Evolutionary conservation across 306 rosid species (phyloP).

Genomic region (Ochetophila trinervis): DNA sequence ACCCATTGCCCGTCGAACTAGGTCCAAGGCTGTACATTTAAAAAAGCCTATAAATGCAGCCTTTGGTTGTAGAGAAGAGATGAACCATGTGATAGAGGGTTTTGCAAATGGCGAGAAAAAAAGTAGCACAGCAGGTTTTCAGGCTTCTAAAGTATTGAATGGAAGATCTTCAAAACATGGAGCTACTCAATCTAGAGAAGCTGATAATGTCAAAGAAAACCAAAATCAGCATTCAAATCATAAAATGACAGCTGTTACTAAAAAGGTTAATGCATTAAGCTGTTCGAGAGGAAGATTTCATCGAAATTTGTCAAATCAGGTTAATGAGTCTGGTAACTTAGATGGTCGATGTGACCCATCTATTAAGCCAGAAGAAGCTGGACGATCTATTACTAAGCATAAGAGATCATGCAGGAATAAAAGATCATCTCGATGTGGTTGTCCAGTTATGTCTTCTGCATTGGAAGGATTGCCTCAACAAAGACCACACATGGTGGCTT

Average conservation of each 20-base stretch:
- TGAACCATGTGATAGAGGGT: slow-evolving; percentile 8
- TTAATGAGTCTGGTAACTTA: slow-evolving; percentile 30
- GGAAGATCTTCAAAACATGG: slow-evolving; percentile 32
- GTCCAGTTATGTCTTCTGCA: slow-evolving; percentile 28
- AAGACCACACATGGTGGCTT: slow-evolving; percentile 11
- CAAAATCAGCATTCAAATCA: slow-evolving; percentile 27
- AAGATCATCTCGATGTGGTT: slow-evolving; percentile 12
- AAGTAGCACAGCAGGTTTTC: slow-evolving; percentile 21
- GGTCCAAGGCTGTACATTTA: slow-evolving; percentile 33
- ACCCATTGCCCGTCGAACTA: slow-evolving; percentile 68
- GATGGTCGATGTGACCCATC: slow-evolving; percentile 35
- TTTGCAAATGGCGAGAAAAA: slow-evolving; percentile 27
- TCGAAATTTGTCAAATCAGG: slow-evolving; percentile 41
- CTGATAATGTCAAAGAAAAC: slow-evolving; percentile 25
- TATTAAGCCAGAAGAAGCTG: slow-evolving; percentile 27
- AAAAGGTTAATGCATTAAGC: slow-evolving; percentile 27
- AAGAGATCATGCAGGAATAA: slow-evolving; percentile 35
- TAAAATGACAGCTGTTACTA: slow-evolving; percentile 27
- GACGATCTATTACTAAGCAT: slow-evolving; percentile 28
- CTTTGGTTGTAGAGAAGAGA: slow-evolving; percentile 30
- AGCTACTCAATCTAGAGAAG: slow-evolving; percentile 24
- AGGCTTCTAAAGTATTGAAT: slow-evolving; percentile 24
- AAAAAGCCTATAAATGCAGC: slow-evolving; percentile 26
- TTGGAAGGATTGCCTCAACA: slow-evolving; percentile 10
- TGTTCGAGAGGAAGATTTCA: slow-evolving; percentile 53